Evolutionary conservation across 208 protist species (phyloP).

Genomic region (Sergeia podlipaevii): DNA sequence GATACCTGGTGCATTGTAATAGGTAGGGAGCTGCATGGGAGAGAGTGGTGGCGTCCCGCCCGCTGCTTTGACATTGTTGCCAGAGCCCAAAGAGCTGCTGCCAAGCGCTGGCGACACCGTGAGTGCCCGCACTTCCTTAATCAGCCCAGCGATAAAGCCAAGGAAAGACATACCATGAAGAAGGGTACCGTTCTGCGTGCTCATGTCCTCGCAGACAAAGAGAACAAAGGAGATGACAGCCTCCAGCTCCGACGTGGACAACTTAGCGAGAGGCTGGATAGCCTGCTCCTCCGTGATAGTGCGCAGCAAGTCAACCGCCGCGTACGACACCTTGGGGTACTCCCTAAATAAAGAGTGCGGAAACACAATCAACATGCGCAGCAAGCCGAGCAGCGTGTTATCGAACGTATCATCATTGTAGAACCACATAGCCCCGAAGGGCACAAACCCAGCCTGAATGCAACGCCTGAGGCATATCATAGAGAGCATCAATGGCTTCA

Average conservation of each 20-base stretch:
- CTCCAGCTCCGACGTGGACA: constrained; percentile 53
- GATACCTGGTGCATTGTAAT: constrained; percentile 29
- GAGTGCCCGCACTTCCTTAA: constrained; percentile 69
- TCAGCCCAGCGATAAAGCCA: constrained; percentile 61
- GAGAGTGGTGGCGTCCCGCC: constrained; percentile 31
- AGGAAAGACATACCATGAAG: constrained; percentile 71
- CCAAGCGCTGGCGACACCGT: constrained; percentile 17
- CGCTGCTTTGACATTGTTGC: neutral
- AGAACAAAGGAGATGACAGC: constrained; percentile 54
- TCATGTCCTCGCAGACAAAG: constrained; percentile 58
- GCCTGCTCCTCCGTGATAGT: constrained; percentile 60
- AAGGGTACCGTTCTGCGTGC: constrained; percentile 47
- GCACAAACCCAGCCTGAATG: constrained; percentile 63
- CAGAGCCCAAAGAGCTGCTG: constrained; percentile 15
- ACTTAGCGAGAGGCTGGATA: constrained; percentile 59
- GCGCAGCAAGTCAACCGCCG: constrained; percentile 60
- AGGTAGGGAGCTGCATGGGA: constrained; percentile 42
- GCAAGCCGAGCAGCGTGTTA: constrained; percentile 47
- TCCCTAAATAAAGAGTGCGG: constrained; percentile 56
- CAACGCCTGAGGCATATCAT: constrained; percentile 60
- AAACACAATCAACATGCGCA: constrained; percentile 66
- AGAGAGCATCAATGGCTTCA: constrained; percentile 77
- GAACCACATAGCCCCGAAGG: constrained; percentile 79
- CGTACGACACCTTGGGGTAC: constrained; percentile 51
- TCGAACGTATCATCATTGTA: constrained; percentile 87